Evolutionary conservation across 2,329 filamentous ascomycete genomes (phyloP), one percentile per base, ranked within the genome.

Genomic region (Remersonia thermophila): DNA sequence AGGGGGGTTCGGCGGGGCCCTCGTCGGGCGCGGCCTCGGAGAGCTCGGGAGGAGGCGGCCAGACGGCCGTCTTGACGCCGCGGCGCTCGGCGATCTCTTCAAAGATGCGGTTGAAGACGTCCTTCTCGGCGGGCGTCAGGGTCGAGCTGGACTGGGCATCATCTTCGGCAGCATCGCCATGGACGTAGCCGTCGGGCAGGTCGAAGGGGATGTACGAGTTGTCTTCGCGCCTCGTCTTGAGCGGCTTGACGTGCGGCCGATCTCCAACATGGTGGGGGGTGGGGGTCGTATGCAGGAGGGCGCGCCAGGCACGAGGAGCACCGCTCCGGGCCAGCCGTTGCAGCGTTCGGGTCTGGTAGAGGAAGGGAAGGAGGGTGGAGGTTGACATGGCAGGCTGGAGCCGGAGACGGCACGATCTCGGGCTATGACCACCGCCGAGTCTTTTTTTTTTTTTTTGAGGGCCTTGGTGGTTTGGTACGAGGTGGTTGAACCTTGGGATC

Each of bases 331-430:
- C 49, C 23, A 58, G 51, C 45, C 58, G 56, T 39, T 63, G 58
- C 23, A 80, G 66, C 0, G 80, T 83, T 40, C 69, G 63, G 4
- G 81, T 85, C 45, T 82, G 77, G 51, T 84, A 85, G 6, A 86
- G 65, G 39, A 85, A 85, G 0, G 79, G 76, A 4, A 77, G 58
- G 11, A 75, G 55, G 6, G 71, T 67, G 2, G 62, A n/a, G 6
- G 71, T 58, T 11, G 63, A 54, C 63, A 72, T 72, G 15, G 20
- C 20, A 9, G 20, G 20, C n/a, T n/a, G n/a, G 9, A 23, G 20
- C 20, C 20, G 20, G 20, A 9, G 20, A 23, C 20, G 9, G n/a
- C n/a, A n/a, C n/a, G n/a, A n/a, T n/a, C n/a, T n/a, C n/a, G n/a
- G n/a, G n/a, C n/a, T n/a, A n/a, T n/a, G n/a, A n/a, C n/a, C n/a